Evolutionary conservation across 225 moss, liverwort and hornwort genomes (phyloP).

Genomic region (Takakia lepidozioides): DNA sequence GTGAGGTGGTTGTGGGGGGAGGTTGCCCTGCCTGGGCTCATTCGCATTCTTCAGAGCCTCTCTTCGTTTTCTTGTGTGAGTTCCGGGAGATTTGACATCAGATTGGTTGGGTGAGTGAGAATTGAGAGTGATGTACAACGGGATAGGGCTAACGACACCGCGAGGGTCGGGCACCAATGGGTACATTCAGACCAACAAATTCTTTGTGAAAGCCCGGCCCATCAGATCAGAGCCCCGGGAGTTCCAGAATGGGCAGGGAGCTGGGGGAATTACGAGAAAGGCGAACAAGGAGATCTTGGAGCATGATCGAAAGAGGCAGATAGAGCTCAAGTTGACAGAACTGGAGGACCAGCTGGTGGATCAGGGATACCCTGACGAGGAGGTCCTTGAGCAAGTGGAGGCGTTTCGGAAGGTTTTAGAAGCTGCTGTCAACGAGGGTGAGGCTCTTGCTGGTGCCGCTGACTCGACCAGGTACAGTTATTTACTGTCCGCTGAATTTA

Average conservation of each 20-base stretch:
- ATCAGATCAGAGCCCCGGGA: constrained; percentile 80
- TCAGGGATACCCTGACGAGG: constrained; percentile 70
- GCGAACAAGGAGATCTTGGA: constrained; percentile 91
- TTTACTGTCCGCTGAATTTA: too few relatives aligned
- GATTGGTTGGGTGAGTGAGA: too few relatives aligned
- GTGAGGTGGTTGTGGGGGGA: too few relatives aligned
- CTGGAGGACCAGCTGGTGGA: constrained; percentile 92
- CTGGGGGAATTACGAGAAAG: constrained; percentile 82
- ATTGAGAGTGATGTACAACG: constrained; percentile 65
- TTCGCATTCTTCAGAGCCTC: too few relatives aligned
- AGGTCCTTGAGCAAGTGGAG: constrained; percentile 70
- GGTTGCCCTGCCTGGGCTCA: too few relatives aligned
- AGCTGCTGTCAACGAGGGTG: constrained; percentile 57
- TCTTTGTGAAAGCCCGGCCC: constrained; percentile 84
- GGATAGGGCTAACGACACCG: constrained; percentile 89
- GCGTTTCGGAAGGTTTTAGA: constrained; percentile 65
- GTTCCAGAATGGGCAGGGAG: constrained; percentile 87
- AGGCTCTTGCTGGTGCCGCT: constrained; percentile 28
- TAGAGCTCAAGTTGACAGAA: constrained; percentile 88
- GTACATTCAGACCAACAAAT: constrained; percentile 97
- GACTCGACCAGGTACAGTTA: too few relatives aligned
- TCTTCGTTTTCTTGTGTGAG: too few relatives aligned
- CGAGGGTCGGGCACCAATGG: constrained; percentile 99
- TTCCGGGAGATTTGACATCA: too few relatives aligned
- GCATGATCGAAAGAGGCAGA: constrained; percentile 89